These are phyloP conservation scores for Ceratocystis smalleyi DNA, from an alignment of 2,329 filamentous ascomycete species.

Conservation along the genomic window DNA sequence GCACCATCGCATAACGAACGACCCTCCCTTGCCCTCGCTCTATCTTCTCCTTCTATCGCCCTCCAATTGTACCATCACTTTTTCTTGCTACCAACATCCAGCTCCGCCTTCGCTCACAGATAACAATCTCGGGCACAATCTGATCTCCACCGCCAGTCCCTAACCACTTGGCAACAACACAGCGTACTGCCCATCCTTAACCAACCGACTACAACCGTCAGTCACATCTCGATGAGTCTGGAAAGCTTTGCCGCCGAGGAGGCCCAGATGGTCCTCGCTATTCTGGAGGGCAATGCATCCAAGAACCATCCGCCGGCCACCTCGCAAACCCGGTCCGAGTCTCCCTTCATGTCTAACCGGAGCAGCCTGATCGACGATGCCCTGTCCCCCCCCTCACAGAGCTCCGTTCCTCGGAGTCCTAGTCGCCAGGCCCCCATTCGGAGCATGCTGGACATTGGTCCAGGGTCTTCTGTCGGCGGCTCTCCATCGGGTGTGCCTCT, in stretches of 20 bases:
- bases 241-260: slow-evolving; percentile 66
- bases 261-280: slow-evolving; percentile 53
- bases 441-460: slow-evolving; percentile 48
- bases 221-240: slow-evolving; percentile 48
- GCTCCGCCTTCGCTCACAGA: too few species aligned
- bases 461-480: slow-evolving; percentile 25
- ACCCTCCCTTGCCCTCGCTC: not conserved
- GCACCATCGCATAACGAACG: not conserved
- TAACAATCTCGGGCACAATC: too few species aligned
- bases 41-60: not conserved
- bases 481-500: slow-evolving; percentile 30
- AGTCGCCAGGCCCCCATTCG: slow-evolving; percentile 37
- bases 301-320: slow-evolving; percentile 27
- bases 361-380: slow-evolving; percentile 41
- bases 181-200: not conserved
- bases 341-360: slow-evolving; percentile 54
- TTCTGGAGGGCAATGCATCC: slow-evolving; percentile 35
- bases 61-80: too few species aligned
- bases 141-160: too few species aligned
- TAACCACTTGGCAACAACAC: too few species aligned
- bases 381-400: slow-evolving; percentile 11
- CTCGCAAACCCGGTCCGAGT: slow-evolving; percentile 26
- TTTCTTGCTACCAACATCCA: too few species aligned
- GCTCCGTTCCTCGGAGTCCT: slow-evolving; percentile 14
- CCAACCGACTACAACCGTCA: slow-evolving; percentile 13